Evolutionary conservation across 345 rosid genomes (phyloP).

Genomic region (Corchorus olitorius): DNA sequence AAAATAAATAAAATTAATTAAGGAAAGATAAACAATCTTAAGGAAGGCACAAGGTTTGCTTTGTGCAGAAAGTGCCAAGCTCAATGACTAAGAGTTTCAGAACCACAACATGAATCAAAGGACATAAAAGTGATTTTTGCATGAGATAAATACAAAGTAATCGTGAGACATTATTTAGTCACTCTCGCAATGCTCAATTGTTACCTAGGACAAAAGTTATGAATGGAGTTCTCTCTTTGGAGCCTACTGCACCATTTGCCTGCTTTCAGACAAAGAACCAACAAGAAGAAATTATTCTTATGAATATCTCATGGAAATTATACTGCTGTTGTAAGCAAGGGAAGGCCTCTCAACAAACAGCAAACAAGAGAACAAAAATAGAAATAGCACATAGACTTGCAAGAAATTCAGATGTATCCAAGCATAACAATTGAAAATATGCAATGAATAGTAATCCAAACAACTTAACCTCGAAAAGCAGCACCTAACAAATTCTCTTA

Average conservation of each 20-base stretch:
- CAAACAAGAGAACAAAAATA: neutral
- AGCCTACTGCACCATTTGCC: constrained; percentile 36
- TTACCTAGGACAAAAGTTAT: constrained; percentile 86
- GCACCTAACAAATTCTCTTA: too few relatives aligned
- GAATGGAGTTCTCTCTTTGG: constrained; percentile 55
- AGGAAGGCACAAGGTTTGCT: neutral
- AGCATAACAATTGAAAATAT: neutral
- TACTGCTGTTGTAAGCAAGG: neutral
- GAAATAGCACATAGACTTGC: neutral
- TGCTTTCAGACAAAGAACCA: constrained; percentile 35
- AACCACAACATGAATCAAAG: constrained; percentile 9
- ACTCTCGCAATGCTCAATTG: neutral
- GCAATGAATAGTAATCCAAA: too few relatives aligned
- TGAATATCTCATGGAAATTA: neutral
- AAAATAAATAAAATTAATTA: neutral
- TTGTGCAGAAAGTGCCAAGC: neutral
- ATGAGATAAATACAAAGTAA: neutral
- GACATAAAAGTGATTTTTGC: neutral
- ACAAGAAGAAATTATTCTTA: constrained; percentile 2
- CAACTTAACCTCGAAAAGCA: too few relatives aligned
- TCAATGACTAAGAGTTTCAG: constrained; percentile 8
- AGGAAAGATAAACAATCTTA: neutral
- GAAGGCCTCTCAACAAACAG: neutral
- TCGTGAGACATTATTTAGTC: neutral
- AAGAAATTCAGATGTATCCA: neutral